Evolutionary conservation across 768 basidiomycete species (phyloP).

Genomic region (Fomitopsis pulvina): DNA sequence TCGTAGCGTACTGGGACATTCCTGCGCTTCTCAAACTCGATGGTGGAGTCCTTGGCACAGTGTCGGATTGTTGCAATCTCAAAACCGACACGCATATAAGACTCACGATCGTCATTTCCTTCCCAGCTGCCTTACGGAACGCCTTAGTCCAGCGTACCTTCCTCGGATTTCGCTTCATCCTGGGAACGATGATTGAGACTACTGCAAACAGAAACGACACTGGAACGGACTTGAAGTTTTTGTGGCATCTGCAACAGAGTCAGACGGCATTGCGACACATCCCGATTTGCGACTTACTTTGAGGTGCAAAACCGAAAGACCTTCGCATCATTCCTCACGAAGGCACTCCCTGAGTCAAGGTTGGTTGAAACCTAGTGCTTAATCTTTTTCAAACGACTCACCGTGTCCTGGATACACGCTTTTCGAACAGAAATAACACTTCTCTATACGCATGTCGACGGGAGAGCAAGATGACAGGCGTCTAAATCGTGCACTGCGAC

Average conservation of each 20-base stretch:
- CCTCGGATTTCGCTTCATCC: slow-evolving; percentile 99
- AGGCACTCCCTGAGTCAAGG: slow-evolving; percentile 63
- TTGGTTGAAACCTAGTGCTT: neutral
- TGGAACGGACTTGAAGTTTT: slow-evolving; percentile 89
- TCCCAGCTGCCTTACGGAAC: slow-evolving; percentile 96
- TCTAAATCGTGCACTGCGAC: neutral
- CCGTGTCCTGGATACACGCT: slow-evolving; percentile 97
- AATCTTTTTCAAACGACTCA: slow-evolving; percentile 22
- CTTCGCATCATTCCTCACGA: slow-evolving; percentile 97
- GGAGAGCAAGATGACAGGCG: neutral
- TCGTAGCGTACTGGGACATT: slow-evolving; percentile 97
- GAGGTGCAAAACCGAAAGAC: slow-evolving; percentile 97
- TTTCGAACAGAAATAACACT: slow-evolving; percentile 98
- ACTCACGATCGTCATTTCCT: slow-evolving; percentile 97
- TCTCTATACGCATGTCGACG: slow-evolving; percentile 81
- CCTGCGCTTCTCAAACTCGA: slow-evolving; percentile 98
- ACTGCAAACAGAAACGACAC: neutral
- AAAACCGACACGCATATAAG: neutral
- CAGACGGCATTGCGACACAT: neutral
- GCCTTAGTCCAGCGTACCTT: slow-evolving; percentile 99
- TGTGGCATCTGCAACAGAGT: slow-evolving; percentile 69
- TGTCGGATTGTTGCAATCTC: slow-evolving; percentile 2
- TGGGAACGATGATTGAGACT: slow-evolving; percentile 22
- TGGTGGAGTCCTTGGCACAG: slow-evolving; percentile 78
- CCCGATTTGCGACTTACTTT: slow-evolving; percentile 56